phyloP scores from a whole-genome alignment of 2,329 filamentous ascomycete genomes.

The Exophiala sp. region DNA sequence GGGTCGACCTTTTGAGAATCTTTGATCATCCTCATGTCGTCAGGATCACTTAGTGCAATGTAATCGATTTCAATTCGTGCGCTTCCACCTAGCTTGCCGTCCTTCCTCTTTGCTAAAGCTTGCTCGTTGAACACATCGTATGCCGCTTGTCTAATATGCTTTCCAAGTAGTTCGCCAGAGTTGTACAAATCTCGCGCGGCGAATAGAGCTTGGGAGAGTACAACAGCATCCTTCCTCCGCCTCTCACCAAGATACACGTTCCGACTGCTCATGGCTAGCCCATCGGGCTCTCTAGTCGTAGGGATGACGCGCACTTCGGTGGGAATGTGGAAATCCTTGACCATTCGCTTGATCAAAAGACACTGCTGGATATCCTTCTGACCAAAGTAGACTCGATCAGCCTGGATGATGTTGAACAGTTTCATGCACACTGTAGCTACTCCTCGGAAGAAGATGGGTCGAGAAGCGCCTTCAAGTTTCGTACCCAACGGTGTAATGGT shows the following conservation, averaged over 20 bases:
- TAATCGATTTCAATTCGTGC: slow-evolving; percentile 77
- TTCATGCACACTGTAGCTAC: slow-evolving; percentile 97
- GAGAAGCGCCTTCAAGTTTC: slow-evolving; percentile 73
- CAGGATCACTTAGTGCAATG: slow-evolving; percentile 79
- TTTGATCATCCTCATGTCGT: slow-evolving; percentile 74
- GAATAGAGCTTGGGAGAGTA: slow-evolving; percentile 63
- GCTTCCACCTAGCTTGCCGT: slow-evolving; percentile 20
- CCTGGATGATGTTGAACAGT: slow-evolving; percentile 73
- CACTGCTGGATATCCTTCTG: slow-evolving; percentile 98
- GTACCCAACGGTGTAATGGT: slow-evolving; percentile 78
- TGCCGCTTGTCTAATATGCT: slow-evolving; percentile 67
- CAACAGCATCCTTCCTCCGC: slow-evolving; percentile 64
- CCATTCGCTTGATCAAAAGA: slow-evolving; percentile 78
- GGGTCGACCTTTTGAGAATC: slow-evolving; percentile 69
- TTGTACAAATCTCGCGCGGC: slow-evolving; percentile 64
- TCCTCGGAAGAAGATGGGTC: slow-evolving; percentile 92
- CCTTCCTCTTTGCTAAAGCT: slow-evolving; percentile 31
- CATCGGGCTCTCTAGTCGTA: slow-evolving; percentile 72
- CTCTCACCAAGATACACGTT: slow-evolving; percentile 86
- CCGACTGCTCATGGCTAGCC: slow-evolving; percentile 81
- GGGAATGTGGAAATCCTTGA: slow-evolving; percentile 77
- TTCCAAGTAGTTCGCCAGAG: slow-evolving; percentile 50
- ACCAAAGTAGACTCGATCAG: slow-evolving; percentile 82
- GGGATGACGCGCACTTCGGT: slow-evolving; percentile 66
- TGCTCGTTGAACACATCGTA: slow-evolving; percentile 50